Conservation (phyloP, 2,329 filamentous ascomycete species). For the Nannizzia gypsea region DNA sequence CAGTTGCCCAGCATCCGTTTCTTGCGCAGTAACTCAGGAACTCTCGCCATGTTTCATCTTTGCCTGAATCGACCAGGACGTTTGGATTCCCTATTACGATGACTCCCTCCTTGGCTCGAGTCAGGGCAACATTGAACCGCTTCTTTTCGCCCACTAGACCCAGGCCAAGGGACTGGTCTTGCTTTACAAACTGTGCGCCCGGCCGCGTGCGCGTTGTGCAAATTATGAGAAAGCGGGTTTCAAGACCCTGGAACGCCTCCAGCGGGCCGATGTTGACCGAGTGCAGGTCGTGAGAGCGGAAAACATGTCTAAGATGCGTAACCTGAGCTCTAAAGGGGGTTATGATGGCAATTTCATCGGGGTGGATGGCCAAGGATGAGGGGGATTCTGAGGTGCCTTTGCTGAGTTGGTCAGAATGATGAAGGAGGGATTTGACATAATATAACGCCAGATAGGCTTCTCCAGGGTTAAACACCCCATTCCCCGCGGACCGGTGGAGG, state of each 20-base stretch:
- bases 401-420: slow-evolving; percentile 21
- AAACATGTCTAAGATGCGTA: slow-evolving; percentile 26
- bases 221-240: slow-evolving; percentile 34
- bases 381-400: slow-evolving; percentile 7
- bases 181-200: slow-evolving; percentile 14
- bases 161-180: slow-evolving; percentile 16
- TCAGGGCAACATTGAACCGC: slow-evolving; percentile 37
- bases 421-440: slow-evolving; percentile 16
- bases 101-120: slow-evolving; percentile 33
- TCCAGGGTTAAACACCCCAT: slow-evolving; percentile 14
- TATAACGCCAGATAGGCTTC: slow-evolving; percentile 16
- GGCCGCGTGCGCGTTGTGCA: slow-evolving; percentile 31
- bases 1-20: slow-evolving; percentile 25
- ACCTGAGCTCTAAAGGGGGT: slow-evolving; percentile 37
- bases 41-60: slow-evolving; percentile 28
- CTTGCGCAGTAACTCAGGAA: slow-evolving; percentile 30
- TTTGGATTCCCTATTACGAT: slow-evolving; percentile 33
- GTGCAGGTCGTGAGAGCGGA: slow-evolving; percentile 25
- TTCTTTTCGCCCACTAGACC: slow-evolving; percentile 30
- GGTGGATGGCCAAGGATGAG: slow-evolving; percentile 16
- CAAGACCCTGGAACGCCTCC: slow-evolving; percentile 38
- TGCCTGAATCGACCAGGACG: slow-evolving; percentile 21
- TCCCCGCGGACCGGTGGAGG: slow-evolving; percentile 13
- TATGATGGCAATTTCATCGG: slow-evolving; percentile 34
- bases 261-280: slow-evolving; percentile 36